Evolutionary conservation across 78 protist species (phyloP).

Genomic region (Dictyostelium purpureum): DNA sequence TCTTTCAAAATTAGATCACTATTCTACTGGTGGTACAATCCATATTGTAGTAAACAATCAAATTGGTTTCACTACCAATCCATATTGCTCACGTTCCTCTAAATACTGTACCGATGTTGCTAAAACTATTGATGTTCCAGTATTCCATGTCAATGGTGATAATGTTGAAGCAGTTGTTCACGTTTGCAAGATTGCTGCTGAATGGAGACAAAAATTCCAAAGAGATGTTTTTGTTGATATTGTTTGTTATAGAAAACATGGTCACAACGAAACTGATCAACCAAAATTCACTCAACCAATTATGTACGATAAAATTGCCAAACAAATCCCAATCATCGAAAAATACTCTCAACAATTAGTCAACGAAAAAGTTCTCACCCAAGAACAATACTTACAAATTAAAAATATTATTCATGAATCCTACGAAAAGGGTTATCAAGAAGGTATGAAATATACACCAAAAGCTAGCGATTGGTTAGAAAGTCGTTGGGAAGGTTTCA

Average conservation of each 20-base stretch:
- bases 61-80: slow-evolving; percentile 98
- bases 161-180: slow-evolving; percentile 92
- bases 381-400: slow-evolving; percentile 48
- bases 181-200: slow-evolving; percentile 84
- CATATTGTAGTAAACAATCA: slow-evolving; percentile 98
- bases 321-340: slow-evolving; percentile 79
- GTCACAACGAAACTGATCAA: slow-evolving; percentile 98
- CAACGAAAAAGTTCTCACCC: slow-evolving; percentile 63
- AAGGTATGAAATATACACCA: slow-evolving; percentile 69
- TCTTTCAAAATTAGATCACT: slow-evolving; percentile 83
- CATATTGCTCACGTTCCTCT: slow-evolving; percentile 75
- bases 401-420: slow-evolving; percentile 60
- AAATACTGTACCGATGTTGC: slow-evolving; percentile 96
- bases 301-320: slow-evolving; percentile 88
- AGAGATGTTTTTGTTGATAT: slow-evolving; percentile 93
- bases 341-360: slow-evolving; percentile 75
- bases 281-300: slow-evolving; percentile 98
- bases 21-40: slow-evolving; percentile 96
- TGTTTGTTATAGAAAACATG: slow-evolving; percentile 94
- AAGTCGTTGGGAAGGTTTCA: slow-evolving; percentile 66
- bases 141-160: slow-evolving; percentile 99
- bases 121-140: slow-evolving; percentile 90
- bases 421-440: slow-evolving; percentile 81
- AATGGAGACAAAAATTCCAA: slow-evolving; percentile 88
- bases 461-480: slow-evolving; percentile 84